Conservation (phyloP, 2,329 filamentous ascomycete species). For the Diaporthe destruens region DNA sequence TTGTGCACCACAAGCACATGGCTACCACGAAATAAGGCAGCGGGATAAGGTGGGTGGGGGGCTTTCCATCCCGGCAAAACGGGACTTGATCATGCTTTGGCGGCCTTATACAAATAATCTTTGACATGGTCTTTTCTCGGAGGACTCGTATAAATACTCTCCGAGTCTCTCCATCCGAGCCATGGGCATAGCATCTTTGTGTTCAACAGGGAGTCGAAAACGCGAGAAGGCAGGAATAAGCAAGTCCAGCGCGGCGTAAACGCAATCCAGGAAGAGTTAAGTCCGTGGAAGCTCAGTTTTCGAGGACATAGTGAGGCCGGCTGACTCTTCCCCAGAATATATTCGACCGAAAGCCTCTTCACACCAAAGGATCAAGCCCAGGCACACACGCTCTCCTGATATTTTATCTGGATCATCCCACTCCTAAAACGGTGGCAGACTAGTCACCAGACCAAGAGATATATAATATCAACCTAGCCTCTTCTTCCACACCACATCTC, state of each 20-base stretch:
- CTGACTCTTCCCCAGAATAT: constrained; percentile 25
- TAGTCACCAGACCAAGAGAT: constrained; percentile 36
- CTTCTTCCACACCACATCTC: constrained; percentile 13
- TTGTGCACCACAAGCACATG: constrained; percentile 34
- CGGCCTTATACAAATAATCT: not conserved
- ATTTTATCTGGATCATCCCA: constrained; percentile 34
- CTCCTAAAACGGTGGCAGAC: constrained; percentile 10
- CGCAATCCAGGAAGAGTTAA: not conserved
- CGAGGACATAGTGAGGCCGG: not conserved
- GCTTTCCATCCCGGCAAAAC: constrained; percentile 8
- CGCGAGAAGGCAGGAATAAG: constrained; percentile 2
- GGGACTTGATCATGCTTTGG: constrained; percentile 9
- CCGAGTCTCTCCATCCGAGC: constrained; percentile 10
- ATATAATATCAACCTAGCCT: constrained; percentile 40
- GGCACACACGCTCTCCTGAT: constrained; percentile 32
- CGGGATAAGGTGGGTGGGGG: constrained; percentile 18
- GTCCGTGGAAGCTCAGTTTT: not conserved
- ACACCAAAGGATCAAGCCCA: constrained; percentile 20
- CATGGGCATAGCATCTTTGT: constrained; percentile 2
- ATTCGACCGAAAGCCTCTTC: constrained; percentile 14
- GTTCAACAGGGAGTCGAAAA: constrained; percentile 20
- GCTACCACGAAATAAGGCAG: constrained; percentile 19
- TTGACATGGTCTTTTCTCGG: constrained; percentile 16
- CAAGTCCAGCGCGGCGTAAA: constrained; percentile 6
- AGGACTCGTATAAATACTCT: constrained; percentile 29